A percentile compares a stretch with the other conserved stretches of the same genome.
Conservation (phyloP, 164 flowering plant genomes). For the Dillenia turbinata region DNA sequence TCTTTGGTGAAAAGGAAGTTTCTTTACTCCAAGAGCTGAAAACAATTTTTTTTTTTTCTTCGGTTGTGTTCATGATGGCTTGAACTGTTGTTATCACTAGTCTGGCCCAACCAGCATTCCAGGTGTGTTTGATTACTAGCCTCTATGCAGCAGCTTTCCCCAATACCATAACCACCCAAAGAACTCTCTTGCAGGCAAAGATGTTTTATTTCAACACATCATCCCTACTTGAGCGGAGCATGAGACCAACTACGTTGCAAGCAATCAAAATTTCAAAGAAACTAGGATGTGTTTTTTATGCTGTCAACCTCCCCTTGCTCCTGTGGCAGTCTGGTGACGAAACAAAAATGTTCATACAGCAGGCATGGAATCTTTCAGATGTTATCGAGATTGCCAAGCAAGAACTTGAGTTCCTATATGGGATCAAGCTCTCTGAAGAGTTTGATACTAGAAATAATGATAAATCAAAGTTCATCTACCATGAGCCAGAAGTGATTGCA, state of each 20-base stretch:
- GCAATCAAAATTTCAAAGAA: slow-evolving; percentile 67
- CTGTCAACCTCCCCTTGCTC: slow-evolving; percentile 88
- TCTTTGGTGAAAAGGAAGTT: too few species aligned
- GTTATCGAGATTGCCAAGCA: slow-evolving; percentile 88
- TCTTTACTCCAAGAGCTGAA: background rate
- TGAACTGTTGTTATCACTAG: background rate
- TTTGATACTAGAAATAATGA: slow-evolving; percentile 67
- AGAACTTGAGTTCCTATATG: slow-evolving; percentile 92
- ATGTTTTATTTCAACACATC: slow-evolving; percentile 90
- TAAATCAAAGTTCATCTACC: slow-evolving; percentile 63
- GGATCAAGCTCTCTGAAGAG: slow-evolving; percentile 61
- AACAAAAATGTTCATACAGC: slow-evolving; percentile 56
- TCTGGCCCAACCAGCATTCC: background rate
- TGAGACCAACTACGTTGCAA: slow-evolving; percentile 65
- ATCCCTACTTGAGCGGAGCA: slow-evolving; percentile 64
- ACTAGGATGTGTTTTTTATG: slow-evolving; percentile 74
- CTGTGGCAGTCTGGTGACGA: slow-evolving; percentile 79
- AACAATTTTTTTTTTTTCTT: background rate
- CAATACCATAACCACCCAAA: background rate
- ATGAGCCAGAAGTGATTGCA: slow-evolving; percentile 54
- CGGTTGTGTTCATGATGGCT: background rate
- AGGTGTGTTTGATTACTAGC: too few species aligned
- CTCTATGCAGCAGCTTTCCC: background rate
- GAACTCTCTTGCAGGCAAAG: slow-evolving; percentile 61
- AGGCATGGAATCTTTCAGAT: slow-evolving; percentile 77